phyloP scores from a whole-genome alignment of 495 filamentous ascomycete genomes.

The Aspergillus saccharolyticus region DNA sequence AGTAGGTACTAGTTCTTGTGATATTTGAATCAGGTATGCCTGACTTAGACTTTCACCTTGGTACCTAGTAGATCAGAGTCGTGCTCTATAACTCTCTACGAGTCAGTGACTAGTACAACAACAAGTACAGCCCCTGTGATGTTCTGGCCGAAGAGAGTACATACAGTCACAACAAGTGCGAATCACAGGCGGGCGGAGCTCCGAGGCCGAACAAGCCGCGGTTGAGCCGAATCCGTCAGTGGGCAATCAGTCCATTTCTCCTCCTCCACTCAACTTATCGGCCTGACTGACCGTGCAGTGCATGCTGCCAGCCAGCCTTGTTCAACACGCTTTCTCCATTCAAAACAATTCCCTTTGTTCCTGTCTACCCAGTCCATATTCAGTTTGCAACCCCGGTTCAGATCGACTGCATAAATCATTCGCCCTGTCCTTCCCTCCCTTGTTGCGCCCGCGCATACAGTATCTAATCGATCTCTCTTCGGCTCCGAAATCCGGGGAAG shows the following conservation, averaged over 20 bases:
- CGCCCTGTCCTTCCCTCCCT: neutral
- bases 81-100: too few relatives aligned
- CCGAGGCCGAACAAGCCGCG: slow-evolving; percentile 25
- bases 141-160: too few relatives aligned
- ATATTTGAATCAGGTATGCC: too few relatives aligned
- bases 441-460: neutral
- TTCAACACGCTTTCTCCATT: neutral
- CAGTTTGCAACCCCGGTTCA: too few relatives aligned
- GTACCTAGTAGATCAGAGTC: too few relatives aligned
- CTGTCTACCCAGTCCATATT: too few relatives aligned
- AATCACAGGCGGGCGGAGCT: neutral
- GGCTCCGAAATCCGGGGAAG: slow-evolving; percentile 14
- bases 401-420: too few relatives aligned
- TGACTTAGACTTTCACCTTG: too few relatives aligned
- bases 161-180: too few relatives aligned
- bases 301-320: neutral
- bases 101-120: too few relatives aligned
- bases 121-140: too few relatives aligned
- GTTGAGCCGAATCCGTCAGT: slow-evolving; percentile 16
- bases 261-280: neutral
- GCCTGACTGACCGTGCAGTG: neutral
- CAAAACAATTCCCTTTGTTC: neutral
- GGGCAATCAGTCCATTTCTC: neutral
- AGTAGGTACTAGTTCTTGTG: too few relatives aligned
- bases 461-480: neutral